phyloP scores from a whole-genome alignment of 2,329 filamentous ascomycete species.

The Cladosporium cucumerinum region DNA sequence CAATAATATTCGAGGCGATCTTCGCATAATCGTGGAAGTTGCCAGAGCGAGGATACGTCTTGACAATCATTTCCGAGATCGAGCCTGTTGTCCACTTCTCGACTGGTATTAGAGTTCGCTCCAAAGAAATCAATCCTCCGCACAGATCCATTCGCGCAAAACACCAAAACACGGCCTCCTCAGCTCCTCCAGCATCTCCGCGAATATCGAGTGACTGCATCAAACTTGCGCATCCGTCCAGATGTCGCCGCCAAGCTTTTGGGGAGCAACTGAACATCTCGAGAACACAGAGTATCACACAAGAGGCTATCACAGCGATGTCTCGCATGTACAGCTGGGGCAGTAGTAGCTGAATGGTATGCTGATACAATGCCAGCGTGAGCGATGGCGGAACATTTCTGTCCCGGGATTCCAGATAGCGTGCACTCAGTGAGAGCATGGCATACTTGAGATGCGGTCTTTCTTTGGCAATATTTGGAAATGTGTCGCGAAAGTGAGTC shows the following conservation, averaged over 20 bases:
- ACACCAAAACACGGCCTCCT: slow-evolving; percentile 55
- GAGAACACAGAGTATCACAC: slow-evolving; percentile 43
- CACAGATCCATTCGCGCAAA: slow-evolving; percentile 56
- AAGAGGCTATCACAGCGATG: slow-evolving; percentile 43
- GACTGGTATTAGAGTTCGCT: slow-evolving; percentile 46
- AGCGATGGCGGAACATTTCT: slow-evolving; percentile 42
- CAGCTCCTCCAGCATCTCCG: slow-evolving; percentile 47
- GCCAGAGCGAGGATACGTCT: slow-evolving; percentile 18
- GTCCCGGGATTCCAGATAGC: slow-evolving; percentile 48
- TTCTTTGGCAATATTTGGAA: slow-evolving; percentile 45
- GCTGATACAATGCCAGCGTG: slow-evolving; percentile 51
- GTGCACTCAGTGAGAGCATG: slow-evolving; percentile 50
- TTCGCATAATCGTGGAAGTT: slow-evolving; percentile 55
- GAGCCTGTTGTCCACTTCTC: slow-evolving; percentile 44
- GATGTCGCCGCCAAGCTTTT: slow-evolving; percentile 50
- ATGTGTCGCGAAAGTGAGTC: slow-evolving; percentile 48
- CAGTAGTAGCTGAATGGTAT: slow-evolving; percentile 43
- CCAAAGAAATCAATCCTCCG: slow-evolving; percentile 50
- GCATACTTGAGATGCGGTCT: slow-evolving; percentile 45
- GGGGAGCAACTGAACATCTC: slow-evolving; percentile 46
- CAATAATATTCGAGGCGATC: slow-evolving; percentile 54
- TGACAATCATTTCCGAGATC: slow-evolving; percentile 36
- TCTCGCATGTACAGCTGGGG: slow-evolving; percentile 41
- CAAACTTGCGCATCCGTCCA: slow-evolving; percentile 53
- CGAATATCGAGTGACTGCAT: slow-evolving; percentile 48